Evolutionary conservation across 2,329 filamentous ascomycete species (phyloP).

Genomic region (Claviceps fusiformis): DNA sequence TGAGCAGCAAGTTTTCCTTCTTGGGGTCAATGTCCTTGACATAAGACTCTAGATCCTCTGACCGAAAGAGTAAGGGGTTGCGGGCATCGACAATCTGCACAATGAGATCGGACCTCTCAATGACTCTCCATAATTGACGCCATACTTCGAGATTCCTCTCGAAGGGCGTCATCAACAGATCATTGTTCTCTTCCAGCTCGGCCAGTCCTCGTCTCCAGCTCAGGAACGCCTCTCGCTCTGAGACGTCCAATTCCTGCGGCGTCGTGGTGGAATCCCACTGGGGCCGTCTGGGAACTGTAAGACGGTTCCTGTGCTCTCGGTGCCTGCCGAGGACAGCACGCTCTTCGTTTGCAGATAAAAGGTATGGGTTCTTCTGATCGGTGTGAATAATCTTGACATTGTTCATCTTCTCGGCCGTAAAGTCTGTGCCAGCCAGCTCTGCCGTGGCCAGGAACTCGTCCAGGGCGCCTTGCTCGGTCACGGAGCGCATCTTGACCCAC

Average conservation of each 20-base stretch:
- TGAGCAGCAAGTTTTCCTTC: constrained; percentile 83
- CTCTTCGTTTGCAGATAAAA: constrained; percentile 78
- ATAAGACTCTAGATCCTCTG: constrained; percentile 83
- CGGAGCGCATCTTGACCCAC: constrained; percentile 99
- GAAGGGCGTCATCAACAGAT: constrained; percentile 93
- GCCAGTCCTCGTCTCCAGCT: constrained; percentile 84
- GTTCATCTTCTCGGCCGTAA: constrained; percentile 97
- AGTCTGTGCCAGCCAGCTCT: constrained; percentile 94
- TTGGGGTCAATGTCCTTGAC: constrained; percentile 81
- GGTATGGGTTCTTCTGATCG: constrained; percentile 89
- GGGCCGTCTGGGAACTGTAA: constrained; percentile 84
- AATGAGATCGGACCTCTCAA: constrained; percentile 87
- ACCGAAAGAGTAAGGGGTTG: constrained; percentile 87
- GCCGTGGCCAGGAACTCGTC: constrained; percentile 95
- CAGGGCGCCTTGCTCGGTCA: constrained; percentile 90
- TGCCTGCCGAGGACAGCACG: constrained; percentile 67
- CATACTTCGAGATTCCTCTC: constrained; percentile 96
- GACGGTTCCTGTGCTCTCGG: constrained; percentile 57
- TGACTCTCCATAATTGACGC: constrained; percentile 95
- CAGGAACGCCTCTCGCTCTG: constrained; percentile 69
- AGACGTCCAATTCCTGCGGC: constrained; percentile 61
- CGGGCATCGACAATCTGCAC: constrained; percentile 97
- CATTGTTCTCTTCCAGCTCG: constrained; percentile 84
- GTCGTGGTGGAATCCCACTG: constrained; percentile 81
- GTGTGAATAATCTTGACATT: constrained; percentile 98